Evolutionary conservation across 1,284 basidiomycete genomes (phyloP).

Genomic region (Pseudozyma pruni): DNA sequence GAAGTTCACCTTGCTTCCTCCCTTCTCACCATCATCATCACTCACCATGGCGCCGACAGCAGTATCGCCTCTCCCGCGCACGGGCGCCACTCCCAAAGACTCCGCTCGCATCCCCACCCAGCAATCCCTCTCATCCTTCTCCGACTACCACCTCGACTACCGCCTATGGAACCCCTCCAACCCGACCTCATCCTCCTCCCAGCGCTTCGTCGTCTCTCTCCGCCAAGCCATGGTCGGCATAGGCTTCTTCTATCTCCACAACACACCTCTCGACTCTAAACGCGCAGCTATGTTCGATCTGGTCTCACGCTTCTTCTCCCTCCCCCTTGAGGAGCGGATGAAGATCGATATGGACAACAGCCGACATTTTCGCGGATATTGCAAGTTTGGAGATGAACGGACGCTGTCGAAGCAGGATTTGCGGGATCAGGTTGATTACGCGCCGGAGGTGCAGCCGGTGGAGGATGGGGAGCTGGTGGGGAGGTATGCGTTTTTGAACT

Average conservation of each 20-base stretch:
- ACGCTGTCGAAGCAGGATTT: slow-evolving; percentile 46
- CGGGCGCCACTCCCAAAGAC: too few species aligned
- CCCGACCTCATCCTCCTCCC: slow-evolving; percentile 14
- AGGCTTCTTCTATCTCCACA: slow-evolving; percentile 59
- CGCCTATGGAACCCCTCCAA: slow-evolving; percentile 20
- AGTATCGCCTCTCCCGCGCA: not conserved
- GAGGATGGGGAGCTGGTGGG: slow-evolving; percentile 6
- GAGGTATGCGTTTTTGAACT: slow-evolving; percentile 40
- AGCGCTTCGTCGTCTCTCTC: slow-evolving; percentile 38
- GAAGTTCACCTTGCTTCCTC: not conserved
- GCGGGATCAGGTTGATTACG: slow-evolving; percentile 55
- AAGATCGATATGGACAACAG: slow-evolving; percentile 47
- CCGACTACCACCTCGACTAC: slow-evolving; percentile 45
- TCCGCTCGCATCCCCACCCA: not conserved
- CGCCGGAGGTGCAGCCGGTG: slow-evolving; percentile 13
- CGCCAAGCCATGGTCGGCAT: slow-evolving; percentile 47
- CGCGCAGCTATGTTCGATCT: slow-evolving; percentile 38
- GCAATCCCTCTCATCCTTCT: slow-evolving; percentile 29
- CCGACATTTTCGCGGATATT: slow-evolving; percentile 56
- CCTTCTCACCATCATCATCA: not conserved
- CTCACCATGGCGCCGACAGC: slow-evolving; percentile 24
- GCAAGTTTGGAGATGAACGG: slow-evolving; percentile 55
- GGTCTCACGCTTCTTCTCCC: slow-evolving; percentile 41
- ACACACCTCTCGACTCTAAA: slow-evolving; percentile 35
- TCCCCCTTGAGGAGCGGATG: slow-evolving; percentile 29